Conservation (phyloP, 306 rosid species). For the Quercus suber region DNA sequence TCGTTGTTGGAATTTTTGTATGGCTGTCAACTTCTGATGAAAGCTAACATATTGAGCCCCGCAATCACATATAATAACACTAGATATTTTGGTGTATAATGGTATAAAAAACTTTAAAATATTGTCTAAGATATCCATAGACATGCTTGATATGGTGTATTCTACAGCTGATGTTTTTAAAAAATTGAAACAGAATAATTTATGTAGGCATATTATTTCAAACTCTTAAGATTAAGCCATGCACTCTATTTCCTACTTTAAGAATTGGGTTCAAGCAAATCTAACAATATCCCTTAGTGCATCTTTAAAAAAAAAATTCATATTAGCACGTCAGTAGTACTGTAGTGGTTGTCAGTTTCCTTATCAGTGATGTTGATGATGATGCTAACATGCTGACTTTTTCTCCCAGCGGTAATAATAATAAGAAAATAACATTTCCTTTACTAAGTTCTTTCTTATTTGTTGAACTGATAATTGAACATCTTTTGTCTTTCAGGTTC, state of each 20-base stretch:
- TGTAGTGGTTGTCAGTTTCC: too few species aligned
- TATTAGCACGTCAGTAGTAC: too few species aligned
- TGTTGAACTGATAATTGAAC: background rate
- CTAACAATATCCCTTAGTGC: too few species aligned
- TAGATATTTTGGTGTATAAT: background rate
- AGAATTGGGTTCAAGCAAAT: background rate
- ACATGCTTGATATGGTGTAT: background rate
- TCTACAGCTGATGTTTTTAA: background rate
- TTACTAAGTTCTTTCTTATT: background rate
- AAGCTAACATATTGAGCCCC: background rate
- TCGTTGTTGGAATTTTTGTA: background rate
- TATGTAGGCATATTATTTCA: background rate
- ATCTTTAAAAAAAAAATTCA: too few species aligned
- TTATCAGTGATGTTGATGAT: too few species aligned
- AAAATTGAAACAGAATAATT: background rate
- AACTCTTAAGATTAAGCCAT: background rate
- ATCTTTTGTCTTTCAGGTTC: slow-evolving; percentile 50
- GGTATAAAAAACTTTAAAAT: background rate
- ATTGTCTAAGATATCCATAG: background rate
- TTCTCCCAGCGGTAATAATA: background rate
- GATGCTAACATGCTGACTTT: too few species aligned
- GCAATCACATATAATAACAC: background rate
- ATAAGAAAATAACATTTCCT: background rate
- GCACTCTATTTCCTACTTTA: background rate
- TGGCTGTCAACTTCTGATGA: background rate